Base-by-base conservation (phyloP, 306 rosid genomes). In the Cicer bijugum region DNA sequence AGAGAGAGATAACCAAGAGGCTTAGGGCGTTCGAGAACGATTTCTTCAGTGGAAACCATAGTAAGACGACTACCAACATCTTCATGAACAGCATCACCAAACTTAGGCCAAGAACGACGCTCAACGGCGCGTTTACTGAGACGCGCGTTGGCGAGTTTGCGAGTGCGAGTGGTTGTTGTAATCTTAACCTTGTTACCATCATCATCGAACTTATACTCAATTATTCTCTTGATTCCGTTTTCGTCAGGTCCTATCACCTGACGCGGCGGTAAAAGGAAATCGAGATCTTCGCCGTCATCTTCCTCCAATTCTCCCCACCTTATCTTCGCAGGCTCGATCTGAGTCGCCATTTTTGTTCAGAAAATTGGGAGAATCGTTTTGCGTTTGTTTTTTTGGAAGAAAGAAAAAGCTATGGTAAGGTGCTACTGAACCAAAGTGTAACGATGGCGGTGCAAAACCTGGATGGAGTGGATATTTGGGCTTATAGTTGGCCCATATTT, bases 21-120 rank as follows among this genome's bases (percentile, higher is more conserved):
- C 85, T 88, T 88, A 48, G 98, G 93, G 16, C 96, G 96, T 80
- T 93, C 97, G 8, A 93, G 90, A 69, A 89, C 69, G 76, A 93
- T 90, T 85, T 93, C 98, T 64, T 93, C 98, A 0, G 98, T 93
- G 78, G 98, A 93, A 40, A 93, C 88, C 91, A 90, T 84, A 19
- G 98, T 93, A 64, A 91, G 98, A 46, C 92, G 81, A 63, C 82
- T 76, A n/a, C 96, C 91, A n/a, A 90, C 91, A 2, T 93, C 98
- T 63, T 89, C 97, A 11, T 90, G 86, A 0, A 86, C 89, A 6
- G 97, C 96, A 52, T 91, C 96, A 0, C 97, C 98, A 69, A 93
- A 93, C 85, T 93, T 93, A 15, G 91, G 83, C 98, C 97, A 93
- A 2, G 75, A 65, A 1, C 86, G 81, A 4, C 86, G 51, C 11